Evolutionary conservation across 768 basidiomycete species (phyloP).

Genomic region (Tremella mesenterica): DNA sequence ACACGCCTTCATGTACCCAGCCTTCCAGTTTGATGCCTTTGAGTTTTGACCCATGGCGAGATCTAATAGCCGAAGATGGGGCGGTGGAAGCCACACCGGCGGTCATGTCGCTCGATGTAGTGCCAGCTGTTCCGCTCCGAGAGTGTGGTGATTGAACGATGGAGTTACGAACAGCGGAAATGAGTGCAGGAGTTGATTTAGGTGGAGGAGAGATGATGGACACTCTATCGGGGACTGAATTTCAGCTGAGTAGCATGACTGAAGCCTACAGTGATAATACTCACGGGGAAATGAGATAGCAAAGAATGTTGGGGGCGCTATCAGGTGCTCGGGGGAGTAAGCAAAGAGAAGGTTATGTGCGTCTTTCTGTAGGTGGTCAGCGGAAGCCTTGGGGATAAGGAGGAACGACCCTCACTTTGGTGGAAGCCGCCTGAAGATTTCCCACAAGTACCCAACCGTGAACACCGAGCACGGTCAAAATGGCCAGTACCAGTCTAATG

Average conservation of each 20-base stretch:
- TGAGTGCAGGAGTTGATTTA: conserved; percentile 28
- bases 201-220: conserved; percentile 36
- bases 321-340: conserved; percentile 10
- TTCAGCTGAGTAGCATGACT: conserved; percentile 2
- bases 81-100: conserved; percentile 12
- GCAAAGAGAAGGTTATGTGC: conserved; percentile 31
- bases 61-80: background rate
- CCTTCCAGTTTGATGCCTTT: conserved; percentile 31
- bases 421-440: conserved; percentile 19
- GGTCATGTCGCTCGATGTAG: conserved; percentile 25
- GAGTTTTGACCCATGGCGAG: background rate
- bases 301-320: conserved; percentile 27
- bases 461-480: conserved; percentile 20
- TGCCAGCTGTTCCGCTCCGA: conserved; percentile 10
- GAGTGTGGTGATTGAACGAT: conserved; percentile 7
- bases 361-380: conserved; percentile 14
- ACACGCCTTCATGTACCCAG: conserved; percentile 35
- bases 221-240: conserved; percentile 30
- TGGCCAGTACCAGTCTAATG: conserved; percentile 25
- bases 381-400: background rate
- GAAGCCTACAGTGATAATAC: conserved; percentile 2
- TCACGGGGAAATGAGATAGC: conserved; percentile 33
- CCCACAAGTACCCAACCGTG: conserved; percentile 31
- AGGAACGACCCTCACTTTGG: conserved; percentile 20
- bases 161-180: conserved; percentile 26